Evolutionary conservation across 345 rosid genomes (phyloP).

Genomic region (Melaleuca alternifolia): DNA sequence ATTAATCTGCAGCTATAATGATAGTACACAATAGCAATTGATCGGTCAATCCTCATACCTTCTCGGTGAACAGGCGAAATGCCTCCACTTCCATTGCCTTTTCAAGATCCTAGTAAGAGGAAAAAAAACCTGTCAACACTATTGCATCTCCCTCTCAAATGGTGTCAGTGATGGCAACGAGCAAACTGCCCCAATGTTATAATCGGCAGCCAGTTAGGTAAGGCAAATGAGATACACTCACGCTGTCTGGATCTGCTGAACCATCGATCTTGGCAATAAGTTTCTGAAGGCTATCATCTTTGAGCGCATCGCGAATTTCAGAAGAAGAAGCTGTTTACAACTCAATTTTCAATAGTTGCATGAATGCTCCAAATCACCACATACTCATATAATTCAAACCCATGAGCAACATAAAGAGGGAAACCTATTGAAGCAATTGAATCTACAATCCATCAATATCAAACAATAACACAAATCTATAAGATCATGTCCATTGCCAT

Average conservation of each 20-base stretch:
- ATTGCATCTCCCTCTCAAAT: background rate
- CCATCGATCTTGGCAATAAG: slow-evolving; percentile 25
- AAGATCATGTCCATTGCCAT: background rate
- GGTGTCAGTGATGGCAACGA: background rate
- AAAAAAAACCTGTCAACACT: background rate
- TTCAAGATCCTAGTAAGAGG: slow-evolving; percentile 33
- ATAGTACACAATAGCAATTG: background rate
- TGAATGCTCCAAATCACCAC: background rate
- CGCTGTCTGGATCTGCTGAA: slow-evolving; percentile 32
- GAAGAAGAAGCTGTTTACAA: slow-evolving; percentile 31
- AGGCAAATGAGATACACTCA: slow-evolving; percentile 10
- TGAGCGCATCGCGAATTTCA: slow-evolving; percentile 35
- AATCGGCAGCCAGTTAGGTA: background rate
- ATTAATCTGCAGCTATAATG: background rate
- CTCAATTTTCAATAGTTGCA: background rate
- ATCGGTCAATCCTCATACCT: slow-evolving; percentile 18
- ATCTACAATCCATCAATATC: background rate
- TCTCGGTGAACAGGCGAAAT: slow-evolving; percentile 35
- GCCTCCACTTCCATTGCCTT: slow-evolving; percentile 45
- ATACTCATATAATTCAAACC: background rate
- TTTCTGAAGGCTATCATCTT: slow-evolving; percentile 30
- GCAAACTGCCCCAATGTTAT: background rate
- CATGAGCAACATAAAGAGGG: background rate
- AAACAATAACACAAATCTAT: background rate
- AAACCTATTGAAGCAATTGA: background rate